Base-by-base conservation (phyloP, 805 yeast species). In the Isabelozyma gotoi region DNA sequence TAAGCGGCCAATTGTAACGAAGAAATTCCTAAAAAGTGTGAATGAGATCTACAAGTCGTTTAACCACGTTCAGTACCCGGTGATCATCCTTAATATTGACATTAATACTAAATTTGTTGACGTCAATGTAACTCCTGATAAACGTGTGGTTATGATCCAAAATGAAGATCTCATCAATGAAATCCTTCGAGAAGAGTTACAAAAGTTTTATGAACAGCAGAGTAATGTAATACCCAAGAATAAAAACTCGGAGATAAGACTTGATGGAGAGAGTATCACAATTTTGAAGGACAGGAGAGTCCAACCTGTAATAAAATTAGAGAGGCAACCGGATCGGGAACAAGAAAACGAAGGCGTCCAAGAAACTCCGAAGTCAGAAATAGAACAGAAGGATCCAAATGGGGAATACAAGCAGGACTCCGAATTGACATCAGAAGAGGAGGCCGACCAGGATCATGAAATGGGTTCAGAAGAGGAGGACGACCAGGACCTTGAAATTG, bases 51-150 rank as follows among this genome's bases (percentile, higher is more conserved):
- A 88, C 65, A 81, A 79, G 48, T 71, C 73, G 31, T 88, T 77
- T 61, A 91, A 90, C 51, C 76, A 80, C 52, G 69, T 82, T 3
- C 97, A 90, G 55, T 75, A 59, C 41, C 98, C 98, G 0, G 78
- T 81, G 8, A 71, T 86, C 39, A 71, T 89, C 2, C 52, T 88
- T 2, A 74, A 94, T 60, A 51, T 94, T 16, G 54, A 56, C 11
- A 57, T 88, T 5, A 73, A 77, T 33, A 71, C 85, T 0, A 53
- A 57, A 19, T 67, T 71, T 32, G 47, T 84, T n/a, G 99, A 94
- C 63, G 74, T 94, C 15, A 94, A 94, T 62, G 86, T 94, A 1
- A 84, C 96, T 0, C 98, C 99, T 0, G 97, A 94, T 60, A 94
- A 94, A 59, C 71, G 92, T 41, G 78, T 81, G 2, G 73, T 91